Percentiles rank a stretch among this genome's conserved stretches.
phyloP scores from a whole-genome alignment of 257 asterid species.

The Cordia subcordata region DNA sequence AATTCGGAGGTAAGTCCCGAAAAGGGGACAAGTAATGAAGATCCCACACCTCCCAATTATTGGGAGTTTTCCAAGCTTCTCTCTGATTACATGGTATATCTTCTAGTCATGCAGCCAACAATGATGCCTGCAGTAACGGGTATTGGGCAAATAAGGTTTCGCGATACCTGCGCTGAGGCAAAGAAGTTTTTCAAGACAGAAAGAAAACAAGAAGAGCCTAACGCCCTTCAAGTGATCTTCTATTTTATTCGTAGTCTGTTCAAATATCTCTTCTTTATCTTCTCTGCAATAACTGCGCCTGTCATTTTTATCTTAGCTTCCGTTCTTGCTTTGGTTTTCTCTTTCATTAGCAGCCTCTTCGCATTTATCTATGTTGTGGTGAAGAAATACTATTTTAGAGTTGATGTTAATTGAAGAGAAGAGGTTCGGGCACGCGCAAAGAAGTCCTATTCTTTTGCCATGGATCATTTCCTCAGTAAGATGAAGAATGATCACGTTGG shows the following conservation, averaged over 20 bases:
- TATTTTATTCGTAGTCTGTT: neutral
- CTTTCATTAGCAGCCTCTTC: too few relatives aligned
- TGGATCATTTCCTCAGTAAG: neutral
- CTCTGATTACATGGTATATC: constrained; percentile 49
- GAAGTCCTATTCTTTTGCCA: constrained; percentile 1
- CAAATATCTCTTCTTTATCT: neutral
- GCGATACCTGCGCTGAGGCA: constrained; percentile 40
- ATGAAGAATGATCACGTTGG: too few relatives aligned
- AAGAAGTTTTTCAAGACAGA: constrained; percentile 11
- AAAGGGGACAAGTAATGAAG: too few relatives aligned
- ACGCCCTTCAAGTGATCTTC: neutral
- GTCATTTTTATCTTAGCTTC: neutral
- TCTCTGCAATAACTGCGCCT: neutral
- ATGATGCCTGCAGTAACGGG: constrained; percentile 45
- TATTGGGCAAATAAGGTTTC: constrained; percentile 37
- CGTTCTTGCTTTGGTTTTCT: too few relatives aligned
- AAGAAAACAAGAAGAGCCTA: neutral
- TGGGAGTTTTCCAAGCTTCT: constrained; percentile 22
- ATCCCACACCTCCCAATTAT: neutral
- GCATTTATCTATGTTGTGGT: too few relatives aligned
- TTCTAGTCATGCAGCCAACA: constrained; percentile 39
- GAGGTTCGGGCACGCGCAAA: neutral
- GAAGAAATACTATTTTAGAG: neutral
- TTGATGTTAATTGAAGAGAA: neutral
- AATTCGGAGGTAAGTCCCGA: neutral